These are phyloP conservation scores for Xylaria sp. DNA, from an alignment of 2,329 filamentous ascomycete genomes.

Conservation along the genomic window DNA sequence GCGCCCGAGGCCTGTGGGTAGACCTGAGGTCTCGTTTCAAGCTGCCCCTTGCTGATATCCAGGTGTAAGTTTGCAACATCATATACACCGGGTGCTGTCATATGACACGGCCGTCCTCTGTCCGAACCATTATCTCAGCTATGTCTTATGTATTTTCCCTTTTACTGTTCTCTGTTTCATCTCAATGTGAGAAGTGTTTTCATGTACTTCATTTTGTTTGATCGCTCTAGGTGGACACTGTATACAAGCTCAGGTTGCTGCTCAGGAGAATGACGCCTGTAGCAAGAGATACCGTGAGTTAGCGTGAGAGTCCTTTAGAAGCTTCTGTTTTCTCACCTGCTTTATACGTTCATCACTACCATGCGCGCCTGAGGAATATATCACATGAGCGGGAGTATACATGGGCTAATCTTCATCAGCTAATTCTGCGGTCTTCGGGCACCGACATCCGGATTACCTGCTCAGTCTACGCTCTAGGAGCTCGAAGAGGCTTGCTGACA, in stretches of 20 bases:
- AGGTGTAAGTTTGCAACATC: conserved; percentile 34
- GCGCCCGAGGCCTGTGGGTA: conserved; percentile 29
- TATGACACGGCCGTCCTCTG: not conserved
- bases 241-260: conserved; percentile 4
- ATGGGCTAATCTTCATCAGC: conserved; percentile 29
- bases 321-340: not conserved
- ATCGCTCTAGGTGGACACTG: not conserved
- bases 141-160: not conserved
- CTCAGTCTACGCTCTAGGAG: conserved; percentile 10
- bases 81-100: conserved; percentile 3
- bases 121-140: not conserved
- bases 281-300: conserved; percentile 1
- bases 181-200: not conserved
- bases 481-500: not conserved
- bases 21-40: conserved; percentile 26
- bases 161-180: not conserved
- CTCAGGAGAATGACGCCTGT: conserved; percentile 6
- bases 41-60: conserved; percentile 26
- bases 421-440: conserved; percentile 33
- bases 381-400: not conserved
- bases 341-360: not conserved
- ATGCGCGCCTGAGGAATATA: not conserved
- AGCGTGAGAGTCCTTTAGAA: conserved; percentile 7
- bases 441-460: conserved; percentile 5
- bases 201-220: conserved; percentile 8